Base-by-base conservation (phyloP, 202 grass and related monocot species). In the Miscanthus sacchariflorus region DNA sequence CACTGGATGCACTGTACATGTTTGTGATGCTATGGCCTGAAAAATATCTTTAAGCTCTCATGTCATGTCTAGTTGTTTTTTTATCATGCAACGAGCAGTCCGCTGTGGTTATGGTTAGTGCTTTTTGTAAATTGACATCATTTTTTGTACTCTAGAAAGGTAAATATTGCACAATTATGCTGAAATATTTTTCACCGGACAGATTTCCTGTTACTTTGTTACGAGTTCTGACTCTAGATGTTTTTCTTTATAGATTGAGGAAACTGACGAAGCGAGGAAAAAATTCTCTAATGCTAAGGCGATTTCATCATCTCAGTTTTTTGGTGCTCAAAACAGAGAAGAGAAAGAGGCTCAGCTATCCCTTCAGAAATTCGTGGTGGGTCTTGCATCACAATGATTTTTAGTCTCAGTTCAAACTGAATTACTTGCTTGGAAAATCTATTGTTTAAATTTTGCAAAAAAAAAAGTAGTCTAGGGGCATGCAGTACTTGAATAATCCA, bases 231-330 rank as follows among this genome's bases (percentile, higher is more conserved):
- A 83, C 30, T 48, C 4, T 77, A 70, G 6, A 50, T 64, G 15
- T 23, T 33, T 70, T 88, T 58, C 30, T 24, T 77, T 88, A 25
- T 74, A 96, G 92, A 84, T 92, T 78, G 76, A 94, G 76, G 94
- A 96, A 85, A 91, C 80, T 70, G 87, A 89, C 0, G 92, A 96
- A 83, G 94, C 94, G 68, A 94, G 94, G 83, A 91, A 96, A 70
- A 94, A 96, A 83, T 96, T 96, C 88, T 92, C 94, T 38, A 94
- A 92, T 58, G 94, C 94, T 3, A 96, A 96, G 59, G 89, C 92
- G 6, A 95, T 95, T 84, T 95, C 94, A 71, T 95, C 94, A 79
- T 90, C 91, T 28, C 94, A 93, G 65, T 95, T 86, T 83, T 95
- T 95, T 24, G 94, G 91, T 48, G 89, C 87, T 58, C 85, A 93